Base-by-base conservation (phyloP, 106 monocot genomes). In the Hemerocallis citrina region DNA sequence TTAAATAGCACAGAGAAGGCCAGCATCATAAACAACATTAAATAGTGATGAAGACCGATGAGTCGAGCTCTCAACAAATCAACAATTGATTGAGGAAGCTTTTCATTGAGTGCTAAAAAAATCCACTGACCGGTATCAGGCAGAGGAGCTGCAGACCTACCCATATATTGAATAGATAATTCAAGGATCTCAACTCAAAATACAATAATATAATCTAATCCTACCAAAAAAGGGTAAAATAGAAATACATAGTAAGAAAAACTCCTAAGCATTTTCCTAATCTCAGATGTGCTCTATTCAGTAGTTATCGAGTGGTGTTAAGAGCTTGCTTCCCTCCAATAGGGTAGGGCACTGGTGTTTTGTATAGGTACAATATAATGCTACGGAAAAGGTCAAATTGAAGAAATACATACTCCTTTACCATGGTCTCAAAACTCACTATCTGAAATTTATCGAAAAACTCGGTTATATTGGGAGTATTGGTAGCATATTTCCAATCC, bases 51-150 rank as follows among this genome's bases (percentile, higher is more conserved):
- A 36, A 98, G 84, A 22, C 72, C 88, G 55, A 85, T 75, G 29
- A 98, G 70, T 47, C 79, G 96, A 46, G 96, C 84, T 69, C 96
- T 78, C 14, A 98, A 64, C 38, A 85, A 47, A 37, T 84, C 77
- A 57, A 87, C 79, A 8, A 84, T 64, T 25, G 69, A 21, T 68
- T 46, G 49, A 55, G 96, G 96, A 70, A 98, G 88, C 52, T 67
- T 98, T 66, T 92, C 96, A 49, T 98, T 98, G 24, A 92, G 65
- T 42, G 81, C 73, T 62, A 98, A 65, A 41, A 98, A 77, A 72
- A 98, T 37, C 96, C 96, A 98, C 52, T 98, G 92, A 0, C 96
- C 96, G 55, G 88, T 98, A 75, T 98, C 96, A 36, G 96, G 96
- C 67, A 98, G 91, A 37, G 96, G 96, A 62, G 73, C n/a, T 23